phyloP scores from a whole-genome alignment of 176 grass and related monocot genomes.

The Cenchrus purpureus region DNA sequence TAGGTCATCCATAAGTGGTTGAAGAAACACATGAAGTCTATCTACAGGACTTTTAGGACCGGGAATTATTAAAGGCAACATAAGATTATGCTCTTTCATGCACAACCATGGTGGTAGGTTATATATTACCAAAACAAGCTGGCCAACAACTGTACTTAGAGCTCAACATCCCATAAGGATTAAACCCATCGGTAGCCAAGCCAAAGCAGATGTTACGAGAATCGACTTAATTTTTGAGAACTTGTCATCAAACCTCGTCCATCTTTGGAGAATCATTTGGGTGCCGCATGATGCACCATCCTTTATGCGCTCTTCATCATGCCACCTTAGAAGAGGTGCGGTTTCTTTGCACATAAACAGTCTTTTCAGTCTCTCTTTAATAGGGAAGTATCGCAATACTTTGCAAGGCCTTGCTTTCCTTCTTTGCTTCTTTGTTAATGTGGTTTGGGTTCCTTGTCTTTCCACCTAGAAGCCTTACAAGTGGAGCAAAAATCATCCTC shows the following conservation, averaged over 20 bases:
- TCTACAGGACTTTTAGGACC: no score
- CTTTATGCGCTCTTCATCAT: not conserved
- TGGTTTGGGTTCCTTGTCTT: not conserved
- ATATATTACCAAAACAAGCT: no score
- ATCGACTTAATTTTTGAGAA: not conserved
- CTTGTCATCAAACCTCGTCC: not conserved
- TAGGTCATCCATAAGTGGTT: not conserved
- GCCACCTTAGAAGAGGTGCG: not conserved
- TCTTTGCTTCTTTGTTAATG: not conserved
- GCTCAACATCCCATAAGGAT: not conserved
- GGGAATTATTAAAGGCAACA: no score
- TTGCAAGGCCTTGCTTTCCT: not conserved
- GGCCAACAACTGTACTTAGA: no score
- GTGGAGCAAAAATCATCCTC: not conserved
- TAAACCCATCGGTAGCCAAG: not conserved
- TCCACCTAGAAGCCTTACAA: conserved; percentile 3
- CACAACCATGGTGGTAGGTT: no score
- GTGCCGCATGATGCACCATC: not conserved
- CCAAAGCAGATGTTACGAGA: not conserved
- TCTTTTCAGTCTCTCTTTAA: not conserved
- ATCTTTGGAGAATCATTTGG: not conserved
- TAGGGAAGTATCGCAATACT: not conserved
- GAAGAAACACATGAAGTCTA: no score
- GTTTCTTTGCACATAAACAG: not conserved
- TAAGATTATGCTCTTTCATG: no score